Percentiles rank a stretch among this genome's conserved stretches.
Conservation (phyloP, 2,329 filamentous ascomycete species). For the Fusarium pininemorale region DNA sequence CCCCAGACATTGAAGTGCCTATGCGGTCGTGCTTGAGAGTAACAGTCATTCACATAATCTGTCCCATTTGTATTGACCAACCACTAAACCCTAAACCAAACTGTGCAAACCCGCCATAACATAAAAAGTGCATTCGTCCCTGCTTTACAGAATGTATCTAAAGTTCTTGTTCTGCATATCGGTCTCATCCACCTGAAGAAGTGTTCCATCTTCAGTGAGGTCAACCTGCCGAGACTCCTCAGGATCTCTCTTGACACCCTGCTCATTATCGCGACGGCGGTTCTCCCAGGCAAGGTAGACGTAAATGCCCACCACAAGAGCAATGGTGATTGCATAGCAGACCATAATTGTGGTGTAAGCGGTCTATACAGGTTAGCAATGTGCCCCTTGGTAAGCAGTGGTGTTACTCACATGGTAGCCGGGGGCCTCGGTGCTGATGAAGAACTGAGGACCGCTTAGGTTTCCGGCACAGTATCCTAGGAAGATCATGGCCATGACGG, state of each 20-base stretch:
- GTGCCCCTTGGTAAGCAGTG: rapidly evolving
- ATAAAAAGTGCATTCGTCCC: rapidly evolving
- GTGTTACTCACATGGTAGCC: neutral
- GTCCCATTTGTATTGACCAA: rapidly evolving
- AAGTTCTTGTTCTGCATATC: constrained; percentile 10
- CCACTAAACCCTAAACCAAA: neutral
- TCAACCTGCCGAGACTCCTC: constrained; percentile 3
- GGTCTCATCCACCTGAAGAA: constrained; percentile 4
- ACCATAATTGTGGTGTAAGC: constrained; percentile 4
- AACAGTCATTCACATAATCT: neutral
- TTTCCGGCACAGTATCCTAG: constrained; percentile 14
- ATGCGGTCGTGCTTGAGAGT: rapidly evolving
- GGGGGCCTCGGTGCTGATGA: neutral
- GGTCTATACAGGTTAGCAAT: neutral
- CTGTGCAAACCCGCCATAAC: neutral
- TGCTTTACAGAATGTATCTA: neutral
- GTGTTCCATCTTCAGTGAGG: neutral
- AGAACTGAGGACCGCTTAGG: constrained; percentile 1
- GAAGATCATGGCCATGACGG: constrained; percentile 16
- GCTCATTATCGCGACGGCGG: constrained; percentile 1
- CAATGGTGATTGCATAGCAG: constrained; percentile 1
- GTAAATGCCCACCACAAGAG: neutral
- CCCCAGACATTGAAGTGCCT: rapidly evolving
- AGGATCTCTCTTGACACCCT: constrained; percentile 3
- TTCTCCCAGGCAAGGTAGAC: constrained; percentile 3